A percentile compares a stretch with the other conserved stretches of the same genome.
These are phyloP conservation scores for Marasmius tenuissimus DNA, from an alignment of 1,284 basidiomycete species.

Conservation along the genomic window DNA sequence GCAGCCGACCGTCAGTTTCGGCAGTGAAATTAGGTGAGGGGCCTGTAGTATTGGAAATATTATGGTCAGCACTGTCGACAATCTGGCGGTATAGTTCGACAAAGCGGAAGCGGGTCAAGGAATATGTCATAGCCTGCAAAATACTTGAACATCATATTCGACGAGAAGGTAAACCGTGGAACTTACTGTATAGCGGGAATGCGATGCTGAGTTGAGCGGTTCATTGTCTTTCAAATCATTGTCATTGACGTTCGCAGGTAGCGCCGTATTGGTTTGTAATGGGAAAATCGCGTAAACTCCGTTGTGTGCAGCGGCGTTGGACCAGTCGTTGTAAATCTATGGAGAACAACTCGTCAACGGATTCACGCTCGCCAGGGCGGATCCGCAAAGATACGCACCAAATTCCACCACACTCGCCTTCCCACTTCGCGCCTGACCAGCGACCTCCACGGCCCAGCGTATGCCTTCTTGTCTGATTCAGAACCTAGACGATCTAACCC, in stretches of 20 bases:
- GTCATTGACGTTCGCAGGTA: conserved; percentile 23
- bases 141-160: background rate
- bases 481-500: conserved; percentile 22
- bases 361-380: background rate
- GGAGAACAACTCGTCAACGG: background rate
- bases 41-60: conserved; percentile 5
- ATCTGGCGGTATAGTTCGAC: conserved; percentile 20
- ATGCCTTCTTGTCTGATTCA: conserved; percentile 17
- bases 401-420: conserved; percentile 23
- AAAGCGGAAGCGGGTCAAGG: conserved; percentile 19
- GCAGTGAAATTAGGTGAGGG: conserved; percentile 14
- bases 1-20: conserved; percentile 20
- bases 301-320: conserved; percentile 24
- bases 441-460: conserved; percentile 19
- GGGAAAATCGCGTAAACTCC: conserved; percentile 24
- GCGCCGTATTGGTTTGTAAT: conserved; percentile 23
- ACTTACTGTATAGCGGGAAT: conserved; percentile 15
- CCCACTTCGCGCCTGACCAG: conserved; percentile 22
- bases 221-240: conserved; percentile 18
- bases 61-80: conserved; percentile 21
- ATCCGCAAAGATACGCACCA: conserved; percentile 14
- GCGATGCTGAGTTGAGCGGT: conserved; percentile 5
- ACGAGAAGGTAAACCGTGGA: background rate
- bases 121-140: conserved; percentile 22
- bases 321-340: conserved; percentile 26